Base-by-base conservation (phyloP, 345 rosid species). In the Punica granatum region DNA sequence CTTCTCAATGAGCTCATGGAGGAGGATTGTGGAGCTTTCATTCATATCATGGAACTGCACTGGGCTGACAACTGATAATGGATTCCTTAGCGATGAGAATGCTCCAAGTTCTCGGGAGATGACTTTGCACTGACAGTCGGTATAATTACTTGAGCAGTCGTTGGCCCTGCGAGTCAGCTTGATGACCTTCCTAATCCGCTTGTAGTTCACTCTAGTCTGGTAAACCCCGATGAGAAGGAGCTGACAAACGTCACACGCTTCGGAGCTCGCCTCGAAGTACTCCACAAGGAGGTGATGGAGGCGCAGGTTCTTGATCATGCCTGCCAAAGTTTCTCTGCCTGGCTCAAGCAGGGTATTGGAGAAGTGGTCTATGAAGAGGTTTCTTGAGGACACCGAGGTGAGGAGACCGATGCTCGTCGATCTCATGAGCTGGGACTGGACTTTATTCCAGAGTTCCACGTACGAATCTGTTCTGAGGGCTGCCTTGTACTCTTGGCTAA, bases 391-490 rank as follows among this genome's bases (percentile, higher is more conserved):
- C 19, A 43, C 59, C 76, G 76, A 73, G 42, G 46, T 66, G 71
- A 37, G 13, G 79, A 25, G 15, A 79, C 64, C 6, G 60, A 28
- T 33, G 68, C 54, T 65, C 7, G 72, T 30, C 16, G 19, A 30
- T 18, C 70, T 58, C 56, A 62, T 75, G 60, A 81, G 63, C 74
- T 82, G 86, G 53, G 72, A 82, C 14, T 84, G 88, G 66, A 82
- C 83, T 72, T 86, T 77, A 69, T 79, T 83, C 68, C 86, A 78
- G 81, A 86, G 80, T 53, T 93, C 96, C 23, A 77, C 63, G 71
- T 93, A 93, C 43, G 98, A 93, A 26, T 77, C 76, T 54, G 97
- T 87, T 64, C 95, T 85, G 67, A 93, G 85, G 64, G 90, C 96
- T 81, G 84, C 82, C 73, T 77, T 84, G 89, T 93, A 90, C 70